Conservation (phyloP, 139 green algal species). For the Zygnema cylindricum region DNA sequence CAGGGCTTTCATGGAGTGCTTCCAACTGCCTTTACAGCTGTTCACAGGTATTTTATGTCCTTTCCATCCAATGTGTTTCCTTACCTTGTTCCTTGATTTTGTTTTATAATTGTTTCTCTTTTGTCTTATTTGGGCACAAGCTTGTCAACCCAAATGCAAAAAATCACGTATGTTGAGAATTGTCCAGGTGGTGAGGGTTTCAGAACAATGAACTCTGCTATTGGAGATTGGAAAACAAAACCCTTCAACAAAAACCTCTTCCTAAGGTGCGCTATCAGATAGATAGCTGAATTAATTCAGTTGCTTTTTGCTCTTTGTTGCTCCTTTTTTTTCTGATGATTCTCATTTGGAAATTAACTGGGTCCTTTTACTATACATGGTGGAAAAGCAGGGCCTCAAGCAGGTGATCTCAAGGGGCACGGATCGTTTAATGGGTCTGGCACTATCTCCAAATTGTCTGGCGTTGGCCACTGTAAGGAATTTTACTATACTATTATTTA, state of each 20-base stretch:
- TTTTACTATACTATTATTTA: no score
- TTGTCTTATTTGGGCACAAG: neutral
- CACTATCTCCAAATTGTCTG: neutral
- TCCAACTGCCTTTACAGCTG: constrained; percentile 8
- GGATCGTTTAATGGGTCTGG: neutral
- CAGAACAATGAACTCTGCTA: neutral
- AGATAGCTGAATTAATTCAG: neutral
- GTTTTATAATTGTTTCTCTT: constrained; percentile 10
- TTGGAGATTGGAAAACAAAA: neutral
- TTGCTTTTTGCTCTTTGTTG: neutral
- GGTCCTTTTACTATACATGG: neutral
- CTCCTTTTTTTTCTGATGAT: neutral
- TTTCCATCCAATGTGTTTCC: neutral
- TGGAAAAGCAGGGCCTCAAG: no score
- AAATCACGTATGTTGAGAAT: no score
- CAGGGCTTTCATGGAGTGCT: neutral
- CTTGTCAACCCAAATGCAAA: neutral
- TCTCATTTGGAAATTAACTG: neutral
- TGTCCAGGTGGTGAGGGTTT: neutral
- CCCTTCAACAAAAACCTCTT: neutral
- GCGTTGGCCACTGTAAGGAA: no score
- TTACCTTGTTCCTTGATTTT: neutral
- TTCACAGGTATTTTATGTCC: constrained; percentile 13
- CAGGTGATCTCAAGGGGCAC: neutral
- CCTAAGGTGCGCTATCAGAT: neutral